Conservation (phyloP, 2,329 filamentous ascomycete genomes). For the Plenodomus tracheiphilus region DNA sequence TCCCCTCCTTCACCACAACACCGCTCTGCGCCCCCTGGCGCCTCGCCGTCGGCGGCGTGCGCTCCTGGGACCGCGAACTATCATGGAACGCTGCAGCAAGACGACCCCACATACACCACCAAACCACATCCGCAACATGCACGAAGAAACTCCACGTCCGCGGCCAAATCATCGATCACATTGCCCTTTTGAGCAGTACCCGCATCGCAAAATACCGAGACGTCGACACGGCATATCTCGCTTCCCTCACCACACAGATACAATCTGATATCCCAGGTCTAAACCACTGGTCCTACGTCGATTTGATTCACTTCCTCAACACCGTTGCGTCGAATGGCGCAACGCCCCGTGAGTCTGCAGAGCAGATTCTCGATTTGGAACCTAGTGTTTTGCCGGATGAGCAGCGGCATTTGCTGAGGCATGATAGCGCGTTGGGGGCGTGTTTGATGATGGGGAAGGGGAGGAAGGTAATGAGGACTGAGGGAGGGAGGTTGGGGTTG, state of each 20-base stretch:
- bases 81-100: constrained; percentile 14
- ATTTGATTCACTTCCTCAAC: constrained; percentile 16
- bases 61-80: background rate
- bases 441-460: constrained; percentile 13
- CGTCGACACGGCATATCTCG: constrained; percentile 7
- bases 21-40: constrained; percentile 14
- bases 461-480: constrained; percentile 13
- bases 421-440: background rate
- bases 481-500: constrained; percentile 13
- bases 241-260: constrained; percentile 4
- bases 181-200: constrained; percentile 9
- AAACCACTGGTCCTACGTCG: constrained; percentile 6
- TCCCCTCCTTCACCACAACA: constrained; percentile 35
- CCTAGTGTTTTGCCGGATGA: background rate
- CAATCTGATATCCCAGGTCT: constrained; percentile 6
- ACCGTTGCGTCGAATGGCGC: constrained; percentile 7
- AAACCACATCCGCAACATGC: background rate
- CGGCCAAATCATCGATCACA: constrained; percentile 14
- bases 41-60: constrained; percentile 7
- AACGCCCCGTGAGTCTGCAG: constrained; percentile 6
- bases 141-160: constrained; percentile 11
- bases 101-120: constrained; percentile 7
- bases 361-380: constrained; percentile 10
- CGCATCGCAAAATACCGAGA: constrained; percentile 4
- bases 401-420: background rate